Evolutionary conservation across 2,329 filamentous ascomycete species (phyloP).

Genomic region (Parastagonospora nodorum): DNA sequence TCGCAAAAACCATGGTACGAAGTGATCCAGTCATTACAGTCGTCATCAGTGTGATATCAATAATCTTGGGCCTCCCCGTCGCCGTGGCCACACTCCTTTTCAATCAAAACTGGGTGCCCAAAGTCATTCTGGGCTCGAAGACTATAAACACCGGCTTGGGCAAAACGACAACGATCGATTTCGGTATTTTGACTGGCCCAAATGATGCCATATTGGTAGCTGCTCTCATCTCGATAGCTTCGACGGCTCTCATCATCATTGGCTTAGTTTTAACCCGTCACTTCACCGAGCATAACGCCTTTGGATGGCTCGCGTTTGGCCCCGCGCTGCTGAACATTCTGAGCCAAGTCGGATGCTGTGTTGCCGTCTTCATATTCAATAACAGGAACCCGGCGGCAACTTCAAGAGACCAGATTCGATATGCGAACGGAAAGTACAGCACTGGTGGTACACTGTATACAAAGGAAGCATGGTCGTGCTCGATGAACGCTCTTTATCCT

Average conservation of each 20-base stretch:
- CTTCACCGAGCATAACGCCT: neutral
- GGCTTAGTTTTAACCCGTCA: neutral
- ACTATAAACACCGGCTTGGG: neutral
- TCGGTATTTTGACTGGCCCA: neutral
- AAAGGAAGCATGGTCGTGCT: neutral
- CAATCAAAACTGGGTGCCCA: neutral
- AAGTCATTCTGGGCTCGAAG: neutral
- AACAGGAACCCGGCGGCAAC: neutral
- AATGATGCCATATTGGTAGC: neutral
- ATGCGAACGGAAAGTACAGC: neutral
- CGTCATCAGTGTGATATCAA: neutral
- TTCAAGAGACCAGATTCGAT: neutral
- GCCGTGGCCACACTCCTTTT: neutral
- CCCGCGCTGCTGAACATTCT: neutral
- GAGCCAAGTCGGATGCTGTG: neutral
- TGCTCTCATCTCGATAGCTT: neutral
- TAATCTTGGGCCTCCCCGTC: neutral
- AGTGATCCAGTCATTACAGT: neutral
- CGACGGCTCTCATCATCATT: neutral
- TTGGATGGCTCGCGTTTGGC: neutral
- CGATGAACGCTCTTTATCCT: neutral
- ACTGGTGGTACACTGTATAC: neutral
- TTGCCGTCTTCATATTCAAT: neutral
- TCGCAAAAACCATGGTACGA: neutral
- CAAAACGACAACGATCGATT: neutral